Conservation (phyloP, 768 basidiomycete species). For the Tulasnella sp. region DNA sequence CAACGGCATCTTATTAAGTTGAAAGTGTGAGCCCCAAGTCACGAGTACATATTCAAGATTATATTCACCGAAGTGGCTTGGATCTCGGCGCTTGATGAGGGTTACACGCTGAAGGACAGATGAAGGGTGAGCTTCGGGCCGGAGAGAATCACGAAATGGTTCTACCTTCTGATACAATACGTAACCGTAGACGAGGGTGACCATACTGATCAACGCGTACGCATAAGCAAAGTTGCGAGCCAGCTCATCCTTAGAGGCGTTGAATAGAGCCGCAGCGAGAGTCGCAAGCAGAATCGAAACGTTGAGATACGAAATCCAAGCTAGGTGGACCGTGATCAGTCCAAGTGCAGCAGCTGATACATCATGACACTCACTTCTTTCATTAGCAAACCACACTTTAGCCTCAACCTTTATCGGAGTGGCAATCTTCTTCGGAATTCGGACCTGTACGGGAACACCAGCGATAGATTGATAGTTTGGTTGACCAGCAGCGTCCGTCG, state of each 20-base stretch:
- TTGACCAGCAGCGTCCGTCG: constrained; percentile 32
- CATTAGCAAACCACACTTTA: constrained; percentile 98
- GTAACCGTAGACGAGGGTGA: constrained; percentile 75
- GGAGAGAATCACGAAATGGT: not conserved
- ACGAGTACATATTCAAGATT: not conserved
- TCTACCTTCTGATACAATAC: constrained; percentile 52
- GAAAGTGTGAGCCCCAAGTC: not conserved
- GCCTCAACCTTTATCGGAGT: constrained; percentile 80
- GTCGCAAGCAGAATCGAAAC: constrained; percentile 74
- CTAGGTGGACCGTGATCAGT: constrained; percentile 27
- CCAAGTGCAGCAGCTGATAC: not conserved
- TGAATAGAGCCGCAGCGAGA: constrained; percentile 79
- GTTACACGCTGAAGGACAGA: constrained; percentile 47
- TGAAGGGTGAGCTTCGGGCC: not conserved
- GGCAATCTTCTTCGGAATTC: constrained; percentile 71
- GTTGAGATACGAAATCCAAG: constrained; percentile 90
- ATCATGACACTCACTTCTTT: constrained; percentile 54
- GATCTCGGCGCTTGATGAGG: constrained; percentile 81
- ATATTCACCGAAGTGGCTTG: constrained; percentile 73
- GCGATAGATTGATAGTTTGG: constrained; percentile 70
- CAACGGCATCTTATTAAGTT: constrained; percentile 49
- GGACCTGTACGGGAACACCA: constrained; percentile 46
- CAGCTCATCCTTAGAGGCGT: constrained; percentile 60
- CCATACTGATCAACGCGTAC: constrained; percentile 71
- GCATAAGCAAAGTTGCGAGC: constrained; percentile 68